Evolutionary conservation across 257 asterid genomes (phyloP).

Genomic region (Oldenlandia corymbosa): DNA sequence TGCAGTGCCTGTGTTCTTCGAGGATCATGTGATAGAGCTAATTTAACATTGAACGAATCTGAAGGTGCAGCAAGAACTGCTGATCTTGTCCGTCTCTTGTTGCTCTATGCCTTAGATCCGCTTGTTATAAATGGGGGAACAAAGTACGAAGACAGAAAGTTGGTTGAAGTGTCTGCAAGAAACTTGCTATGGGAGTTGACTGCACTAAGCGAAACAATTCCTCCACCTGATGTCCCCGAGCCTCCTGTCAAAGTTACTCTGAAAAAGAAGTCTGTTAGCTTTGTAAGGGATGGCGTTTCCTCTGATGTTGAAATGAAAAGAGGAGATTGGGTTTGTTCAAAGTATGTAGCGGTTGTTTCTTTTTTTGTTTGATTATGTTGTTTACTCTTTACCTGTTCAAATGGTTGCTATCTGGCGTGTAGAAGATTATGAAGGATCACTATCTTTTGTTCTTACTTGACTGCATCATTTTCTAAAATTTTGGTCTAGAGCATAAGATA

Average conservation of each 20-base stretch:
- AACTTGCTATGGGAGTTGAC: constrained; percentile 62
- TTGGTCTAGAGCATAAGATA: not conserved
- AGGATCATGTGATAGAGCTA: constrained; percentile 86
- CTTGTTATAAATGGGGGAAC: constrained; percentile 42
- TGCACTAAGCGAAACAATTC: constrained; percentile 58
- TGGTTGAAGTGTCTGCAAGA: constrained; percentile 63
- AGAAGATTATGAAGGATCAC: not conserved
- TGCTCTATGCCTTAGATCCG: constrained; percentile 70
- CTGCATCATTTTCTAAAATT: not conserved
- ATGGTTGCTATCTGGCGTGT: not conserved
- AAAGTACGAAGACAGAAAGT: constrained; percentile 49
- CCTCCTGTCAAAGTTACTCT: constrained; percentile 33
- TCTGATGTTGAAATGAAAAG: constrained; percentile 42
- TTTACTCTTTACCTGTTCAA: not conserved
- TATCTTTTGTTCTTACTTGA: not conserved
- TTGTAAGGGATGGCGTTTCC: constrained; percentile 20
- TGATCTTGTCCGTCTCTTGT: constrained; percentile 68
- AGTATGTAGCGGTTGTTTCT: constrained; percentile 41
- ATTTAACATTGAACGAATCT: constrained; percentile 44
- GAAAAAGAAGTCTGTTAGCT: constrained; percentile 33
- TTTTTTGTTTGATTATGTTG: not conserved
- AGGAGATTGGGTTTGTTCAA: constrained; percentile 67
- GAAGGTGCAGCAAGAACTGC: constrained; percentile 73
- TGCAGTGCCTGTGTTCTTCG: constrained; percentile 75
- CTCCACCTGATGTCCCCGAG: constrained; percentile 50